Conservation (phyloP, 139 green algal genomes). For the Chlamydomonas asymmetrica region DNA sequence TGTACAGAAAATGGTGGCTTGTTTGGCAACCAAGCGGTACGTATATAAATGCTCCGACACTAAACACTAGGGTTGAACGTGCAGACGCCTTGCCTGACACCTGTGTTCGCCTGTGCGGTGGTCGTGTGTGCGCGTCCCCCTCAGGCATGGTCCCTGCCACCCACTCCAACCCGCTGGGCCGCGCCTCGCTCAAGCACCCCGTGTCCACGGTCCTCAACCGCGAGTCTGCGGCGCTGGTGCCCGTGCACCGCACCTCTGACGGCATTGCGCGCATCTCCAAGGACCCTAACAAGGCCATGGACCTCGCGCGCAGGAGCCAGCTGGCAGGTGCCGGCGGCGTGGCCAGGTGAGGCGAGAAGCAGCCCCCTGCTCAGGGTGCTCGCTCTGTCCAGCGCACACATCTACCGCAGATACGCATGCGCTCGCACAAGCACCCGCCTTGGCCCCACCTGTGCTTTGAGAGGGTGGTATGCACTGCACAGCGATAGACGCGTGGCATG, state of each 20-base stretch:
- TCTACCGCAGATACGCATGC: too few relatives aligned
- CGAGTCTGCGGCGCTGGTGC: constrained; percentile 35
- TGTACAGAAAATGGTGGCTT: too few relatives aligned
- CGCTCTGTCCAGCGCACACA: too few relatives aligned
- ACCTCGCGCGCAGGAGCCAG: constrained; percentile 31
- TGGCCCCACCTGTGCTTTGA: too few relatives aligned
- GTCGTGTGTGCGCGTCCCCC: not conserved
- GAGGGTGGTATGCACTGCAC: constrained; percentile 14
- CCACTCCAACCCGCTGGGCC: constrained; percentile 55
- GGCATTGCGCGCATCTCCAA: constrained; percentile 13
- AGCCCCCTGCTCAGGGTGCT: too few relatives aligned
- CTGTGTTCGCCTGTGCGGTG: not conserved
- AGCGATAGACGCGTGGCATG: too few relatives aligned
- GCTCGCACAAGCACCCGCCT: too few relatives aligned
- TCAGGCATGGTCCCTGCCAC: constrained; percentile 28
- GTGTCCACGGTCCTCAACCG: constrained; percentile 42
- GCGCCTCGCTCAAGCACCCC: constrained; percentile 44
- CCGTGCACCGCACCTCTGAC: constrained; percentile 35
- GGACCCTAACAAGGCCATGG: constrained; percentile 35
- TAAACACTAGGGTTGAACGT: not conserved
- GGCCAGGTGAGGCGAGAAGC: too few relatives aligned
- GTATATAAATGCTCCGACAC: too few relatives aligned
- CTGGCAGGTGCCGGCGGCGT: too few relatives aligned
- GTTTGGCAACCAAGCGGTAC: too few relatives aligned
- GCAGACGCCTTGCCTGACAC: not conserved